Evolutionary conservation across 306 rosid genomes (phyloP), one percentile per base, ranked within the genome.

Genomic region (Lathyrus sativus): DNA sequence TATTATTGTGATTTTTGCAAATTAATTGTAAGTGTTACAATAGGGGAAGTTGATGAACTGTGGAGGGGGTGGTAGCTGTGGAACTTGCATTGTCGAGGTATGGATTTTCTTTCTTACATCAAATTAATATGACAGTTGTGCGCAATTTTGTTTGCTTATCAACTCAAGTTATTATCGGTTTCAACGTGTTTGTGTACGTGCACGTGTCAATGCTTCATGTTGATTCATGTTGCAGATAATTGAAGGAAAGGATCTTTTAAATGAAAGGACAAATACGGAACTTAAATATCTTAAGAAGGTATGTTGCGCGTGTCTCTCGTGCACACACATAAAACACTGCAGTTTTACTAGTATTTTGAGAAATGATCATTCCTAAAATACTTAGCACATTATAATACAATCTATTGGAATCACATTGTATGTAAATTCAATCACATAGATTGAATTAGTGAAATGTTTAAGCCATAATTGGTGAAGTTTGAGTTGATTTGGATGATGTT

Each of bases 1-100:
- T 5, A 13, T 46, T 46, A 46, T n/a, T 46, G 15, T 46, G 15
- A 4, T 49, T 49, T 54, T 54, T 22, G 24, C 24, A 29, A 3
- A 6, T 11, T 62, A 39, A 37, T 61, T 55, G 37, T 14, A 31
- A 73, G 22, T 42, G 37, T 54, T 39, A 12, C 39, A 76, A 65
- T 56, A 90, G 98, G 98, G 98, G 14, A 92, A 92, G 73, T 56
- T 92, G 82, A 92, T 92, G 96, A 92, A 92, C 76, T 90, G 98
- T 56, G 96, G 93, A 38, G 96, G 96, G 49, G 88, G 90, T 44
- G 96, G 96, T 67, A 92, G 93, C 81, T 92, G 98, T 2, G 98
- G 98, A 68, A 92, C 96, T 71, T 92, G 98, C 68, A 90, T 90
- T 0, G 96, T 92, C 11, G 93, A 88, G 93, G 96, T 75, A 3